Base-by-base conservation (phyloP, 306 rosid genomes). In the Quercus berberidifolia region DNA sequence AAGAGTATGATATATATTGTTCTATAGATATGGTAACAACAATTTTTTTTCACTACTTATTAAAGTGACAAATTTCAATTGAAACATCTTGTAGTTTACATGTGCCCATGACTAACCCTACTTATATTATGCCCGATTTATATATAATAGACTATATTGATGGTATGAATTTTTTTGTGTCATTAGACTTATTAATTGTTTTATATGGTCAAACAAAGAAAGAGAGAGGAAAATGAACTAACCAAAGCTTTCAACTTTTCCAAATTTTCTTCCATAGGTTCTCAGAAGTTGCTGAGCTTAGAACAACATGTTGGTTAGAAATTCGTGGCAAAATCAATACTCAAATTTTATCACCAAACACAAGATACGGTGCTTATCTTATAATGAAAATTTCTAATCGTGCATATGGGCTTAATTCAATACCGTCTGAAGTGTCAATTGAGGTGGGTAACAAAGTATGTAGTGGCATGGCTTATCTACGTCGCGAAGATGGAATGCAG, bases 301-400 rank as follows among this genome's bases (percentile, higher is more conserved):
- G 83, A 84, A 86, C 86, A 60, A 87, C 71, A 74, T 25, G 72
- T 5, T 86, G 91, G 97, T 71, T 92, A 55, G 89, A 88, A 79
- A 90, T 92, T 3, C 62, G 78, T 55, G 97, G 94, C 0, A 86
- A 74, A 81, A 87, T 90, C 1, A 79, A 77, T 60, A 86, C 84
- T 1, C 5, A 43, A 20, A 64, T 1, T 63, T 79, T 92, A 2
- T 82, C 91, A 1, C 8, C 78, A 21, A 88, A 87, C 84, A 90
- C 97, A 11, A 10, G 2, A 2, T 90, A 90, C 43, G 86, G 43
- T 28, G 97, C 91, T 0, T 90, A 86, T 81, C 87, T 92, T 2
- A n/a, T 88, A 1, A 80, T 90, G 86, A 90, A 88, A 33, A 77
- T 79, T 1, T 80, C 85, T 0, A 60, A 80, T 51, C 20, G 89